phyloP scores from a whole-genome alignment of 306 rosid species.

The Purshia tridentata region DNA sequence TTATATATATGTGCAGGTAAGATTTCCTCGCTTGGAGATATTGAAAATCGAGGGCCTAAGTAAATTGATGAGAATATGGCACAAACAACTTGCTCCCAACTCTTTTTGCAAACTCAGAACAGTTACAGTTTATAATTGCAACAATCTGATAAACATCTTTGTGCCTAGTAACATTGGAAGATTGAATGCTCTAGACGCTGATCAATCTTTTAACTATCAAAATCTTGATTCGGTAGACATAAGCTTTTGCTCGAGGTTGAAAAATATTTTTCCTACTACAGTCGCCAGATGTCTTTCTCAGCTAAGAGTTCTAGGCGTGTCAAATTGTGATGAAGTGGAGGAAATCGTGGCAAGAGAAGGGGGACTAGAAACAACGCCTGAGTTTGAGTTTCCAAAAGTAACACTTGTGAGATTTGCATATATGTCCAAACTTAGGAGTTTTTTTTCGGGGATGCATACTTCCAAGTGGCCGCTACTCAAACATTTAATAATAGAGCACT shows the following conservation, averaged over 20 bases:
- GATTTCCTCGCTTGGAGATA: not conserved
- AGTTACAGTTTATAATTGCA: not conserved
- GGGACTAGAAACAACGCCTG: not conserved
- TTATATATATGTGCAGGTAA: not conserved
- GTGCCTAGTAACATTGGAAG: not conserved
- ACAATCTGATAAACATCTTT: not conserved
- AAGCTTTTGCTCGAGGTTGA: conserved; percentile 20
- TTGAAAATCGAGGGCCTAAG: not conserved
- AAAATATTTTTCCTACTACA: conserved; percentile 24
- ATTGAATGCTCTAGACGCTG: not conserved
- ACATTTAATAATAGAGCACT: fast-evolving
- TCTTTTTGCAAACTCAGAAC: not conserved
- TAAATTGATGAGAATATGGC: not conserved
- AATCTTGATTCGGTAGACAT: conserved; percentile 13
- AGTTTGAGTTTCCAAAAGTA: conserved; percentile 13
- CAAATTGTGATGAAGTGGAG: conserved; percentile 16
- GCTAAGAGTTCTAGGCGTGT: conserved; percentile 14
- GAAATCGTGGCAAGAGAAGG: conserved; percentile 21
- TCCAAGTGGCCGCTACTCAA: conserved; percentile 25
- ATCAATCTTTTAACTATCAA: not conserved
- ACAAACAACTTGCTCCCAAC: not conserved
- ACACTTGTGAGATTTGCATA: not conserved
- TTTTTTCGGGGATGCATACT: conserved; percentile 18
- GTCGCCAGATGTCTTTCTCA: conserved; percentile 26
- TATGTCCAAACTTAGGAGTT: not conserved